Percentiles rank a stretch among this genome's conserved stretches.
Conservation (phyloP, 2,329 filamentous ascomycete genomes). For the Fragosphaeria purpurea region DNA sequence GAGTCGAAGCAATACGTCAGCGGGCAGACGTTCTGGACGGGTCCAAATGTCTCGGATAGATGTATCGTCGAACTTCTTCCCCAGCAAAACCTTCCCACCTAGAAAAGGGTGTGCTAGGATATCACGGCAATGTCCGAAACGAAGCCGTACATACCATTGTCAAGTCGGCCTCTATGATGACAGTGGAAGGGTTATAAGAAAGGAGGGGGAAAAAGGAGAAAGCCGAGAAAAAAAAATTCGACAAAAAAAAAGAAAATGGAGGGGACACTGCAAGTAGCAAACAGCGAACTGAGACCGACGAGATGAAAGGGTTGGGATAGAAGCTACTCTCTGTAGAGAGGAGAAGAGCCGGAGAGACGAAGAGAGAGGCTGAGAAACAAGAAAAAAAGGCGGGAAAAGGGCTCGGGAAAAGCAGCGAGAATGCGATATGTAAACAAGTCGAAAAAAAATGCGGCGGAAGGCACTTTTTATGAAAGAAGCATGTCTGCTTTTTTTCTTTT, state of each 20-base stretch:
- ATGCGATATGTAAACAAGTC: not conserved
- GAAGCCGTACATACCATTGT: constrained; percentile 10
- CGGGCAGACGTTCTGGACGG: too few species aligned
- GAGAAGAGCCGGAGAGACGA: not conserved
- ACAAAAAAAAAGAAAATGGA: not conserved
- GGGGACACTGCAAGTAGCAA: not conserved
- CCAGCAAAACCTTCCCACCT: constrained; percentile 3
- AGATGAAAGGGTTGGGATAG: not conserved
- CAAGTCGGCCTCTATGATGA: constrained; percentile 1
- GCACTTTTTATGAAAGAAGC: constrained; percentile 10
- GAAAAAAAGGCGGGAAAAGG: not conserved
- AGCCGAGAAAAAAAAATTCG: not conserved
- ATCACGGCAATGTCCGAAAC: constrained; percentile 8
- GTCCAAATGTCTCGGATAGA: not conserved
- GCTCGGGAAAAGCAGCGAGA: not conserved
- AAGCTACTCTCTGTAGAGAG: not conserved
- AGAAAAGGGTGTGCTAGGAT: constrained; percentile 7
- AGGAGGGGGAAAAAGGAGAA: not conserved
- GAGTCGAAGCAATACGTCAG: too few species aligned
- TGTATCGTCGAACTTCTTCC: constrained; percentile 8
- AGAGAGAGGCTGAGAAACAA: not conserved
- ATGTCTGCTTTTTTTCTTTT: constrained; percentile 7
- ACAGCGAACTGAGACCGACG: not conserved
- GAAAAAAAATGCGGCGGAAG: not conserved
- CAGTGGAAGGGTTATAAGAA: not conserved